Evolutionary conservation across 129 eudicot genomes (phyloP).

Genomic region (Flaveria brownii): DNA sequence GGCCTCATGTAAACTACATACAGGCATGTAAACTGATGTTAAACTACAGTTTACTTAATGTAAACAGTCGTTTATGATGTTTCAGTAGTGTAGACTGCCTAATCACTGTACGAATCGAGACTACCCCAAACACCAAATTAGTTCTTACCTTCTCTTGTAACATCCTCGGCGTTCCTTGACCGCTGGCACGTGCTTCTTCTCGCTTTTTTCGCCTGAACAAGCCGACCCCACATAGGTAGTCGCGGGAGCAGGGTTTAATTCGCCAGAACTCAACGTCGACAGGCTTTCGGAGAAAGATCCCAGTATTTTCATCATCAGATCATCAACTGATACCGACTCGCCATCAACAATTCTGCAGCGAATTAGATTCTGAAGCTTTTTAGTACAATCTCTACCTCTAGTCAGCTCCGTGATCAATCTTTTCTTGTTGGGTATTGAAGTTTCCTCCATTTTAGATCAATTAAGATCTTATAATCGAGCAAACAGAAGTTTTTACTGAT

Average conservation of each 20-base stretch:
- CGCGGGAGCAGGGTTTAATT: not conserved
- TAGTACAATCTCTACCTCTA: slow-evolving; percentile 43
- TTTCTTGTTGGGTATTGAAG: slow-evolving; percentile 28
- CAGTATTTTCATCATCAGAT: slow-evolving; percentile 39
- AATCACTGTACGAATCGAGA: no score
- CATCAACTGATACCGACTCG: slow-evolving; percentile 31
- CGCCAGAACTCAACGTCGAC: slow-evolving; percentile 27
- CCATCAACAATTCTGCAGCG: slow-evolving; percentile 25
- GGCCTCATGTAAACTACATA: no score
- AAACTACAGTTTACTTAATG: no score
- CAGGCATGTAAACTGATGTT: no score
- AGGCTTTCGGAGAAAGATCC: slow-evolving; percentile 47
- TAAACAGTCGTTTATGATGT: no score
- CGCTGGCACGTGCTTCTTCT: not conserved
- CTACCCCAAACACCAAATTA: not conserved
- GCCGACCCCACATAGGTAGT: not conserved
- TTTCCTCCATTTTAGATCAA: slow-evolving; percentile 24
- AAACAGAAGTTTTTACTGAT: not conserved
- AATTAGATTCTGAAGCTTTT: slow-evolving; percentile 40
- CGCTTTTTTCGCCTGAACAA: slow-evolving; percentile 38
- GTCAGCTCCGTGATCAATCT: slow-evolving; percentile 34
- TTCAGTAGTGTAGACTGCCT: no score
- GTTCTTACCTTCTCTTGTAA: slow-evolving; percentile 46
- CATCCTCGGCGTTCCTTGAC: slow-evolving; percentile 59
- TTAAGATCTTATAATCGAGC: no score